phyloP scores from a whole-genome alignment of 495 filamentous ascomycete species.

The Podospora pseudopauciseta region DNA sequence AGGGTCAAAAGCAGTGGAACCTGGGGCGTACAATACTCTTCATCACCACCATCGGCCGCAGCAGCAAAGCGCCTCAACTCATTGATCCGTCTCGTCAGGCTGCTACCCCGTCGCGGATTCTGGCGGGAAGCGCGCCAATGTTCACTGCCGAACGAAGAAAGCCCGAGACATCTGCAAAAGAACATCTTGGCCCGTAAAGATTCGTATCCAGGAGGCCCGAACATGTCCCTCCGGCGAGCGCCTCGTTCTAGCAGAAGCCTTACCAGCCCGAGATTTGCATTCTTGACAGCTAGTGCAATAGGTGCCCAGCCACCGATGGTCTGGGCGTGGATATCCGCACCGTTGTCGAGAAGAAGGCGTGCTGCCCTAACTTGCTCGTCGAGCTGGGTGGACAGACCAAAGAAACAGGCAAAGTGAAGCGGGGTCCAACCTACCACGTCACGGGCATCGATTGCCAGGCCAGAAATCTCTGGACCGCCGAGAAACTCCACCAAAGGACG shows the following conservation, averaged over 20 bases:
- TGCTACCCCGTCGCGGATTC: neutral
- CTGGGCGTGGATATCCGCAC: constrained; percentile 10
- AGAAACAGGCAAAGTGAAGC: constrained; percentile 23
- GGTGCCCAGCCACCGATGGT: constrained; percentile 15
- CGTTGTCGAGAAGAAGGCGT: constrained; percentile 11
- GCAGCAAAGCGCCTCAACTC: neutral
- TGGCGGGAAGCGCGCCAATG: neutral
- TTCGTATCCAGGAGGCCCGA: neutral
- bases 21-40: neutral
- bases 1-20: neutral
- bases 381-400: constrained; percentile 6
- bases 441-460: constrained; percentile 14
- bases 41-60: neutral
- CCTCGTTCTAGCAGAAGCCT: constrained; percentile 12
- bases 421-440: constrained; percentile 21
- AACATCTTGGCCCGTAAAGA: neutral
- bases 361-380: neutral
- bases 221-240: neutral
- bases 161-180: neutral
- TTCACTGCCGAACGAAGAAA: neutral
- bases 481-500: constrained; percentile 7
- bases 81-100: neutral
- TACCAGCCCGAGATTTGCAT: neutral
- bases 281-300: neutral
- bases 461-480: constrained; percentile 12